These are phyloP conservation scores for Sechiopsis laciniata DNA, from an alignment of 306 rosid genomes.

Conservation along the genomic window DNA sequence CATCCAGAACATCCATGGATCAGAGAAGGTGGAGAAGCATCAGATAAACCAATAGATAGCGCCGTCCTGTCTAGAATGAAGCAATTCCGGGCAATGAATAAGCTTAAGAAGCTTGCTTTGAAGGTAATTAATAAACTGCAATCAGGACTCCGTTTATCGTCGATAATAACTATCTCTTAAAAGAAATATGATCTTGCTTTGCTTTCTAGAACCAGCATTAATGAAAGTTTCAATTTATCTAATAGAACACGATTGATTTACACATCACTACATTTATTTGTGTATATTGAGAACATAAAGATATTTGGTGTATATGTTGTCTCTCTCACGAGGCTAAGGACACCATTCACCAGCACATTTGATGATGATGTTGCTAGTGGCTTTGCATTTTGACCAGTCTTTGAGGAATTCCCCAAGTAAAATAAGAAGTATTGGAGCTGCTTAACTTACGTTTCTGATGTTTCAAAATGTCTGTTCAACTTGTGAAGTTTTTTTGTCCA, in stretches of 20 bases:
- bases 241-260: neutral
- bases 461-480: neutral
- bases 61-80: slow-evolving; percentile 92
- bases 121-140: slow-evolving; percentile 49
- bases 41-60: slow-evolving; percentile 85
- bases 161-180: neutral
- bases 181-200: neutral
- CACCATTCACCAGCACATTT: neutral
- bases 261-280: neutral
- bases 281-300: neutral
- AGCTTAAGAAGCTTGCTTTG: slow-evolving; percentile 83
- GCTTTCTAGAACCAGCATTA: slow-evolving; percentile 1
- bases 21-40: slow-evolving; percentile 82
- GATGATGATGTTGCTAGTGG: neutral
- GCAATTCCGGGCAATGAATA: slow-evolving; percentile 96
- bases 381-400: neutral
- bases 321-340: neutral
- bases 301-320: neutral
- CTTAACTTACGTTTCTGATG: neutral
- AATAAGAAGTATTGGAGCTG: neutral
- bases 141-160: slow-evolving; percentile 9
- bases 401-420: neutral
- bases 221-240: neutral
- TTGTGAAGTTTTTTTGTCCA: neutral
- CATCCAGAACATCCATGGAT: slow-evolving; percentile 88